Conservation (phyloP, 129 eudicot species). For the Smallanthus sonchifolius region DNA sequence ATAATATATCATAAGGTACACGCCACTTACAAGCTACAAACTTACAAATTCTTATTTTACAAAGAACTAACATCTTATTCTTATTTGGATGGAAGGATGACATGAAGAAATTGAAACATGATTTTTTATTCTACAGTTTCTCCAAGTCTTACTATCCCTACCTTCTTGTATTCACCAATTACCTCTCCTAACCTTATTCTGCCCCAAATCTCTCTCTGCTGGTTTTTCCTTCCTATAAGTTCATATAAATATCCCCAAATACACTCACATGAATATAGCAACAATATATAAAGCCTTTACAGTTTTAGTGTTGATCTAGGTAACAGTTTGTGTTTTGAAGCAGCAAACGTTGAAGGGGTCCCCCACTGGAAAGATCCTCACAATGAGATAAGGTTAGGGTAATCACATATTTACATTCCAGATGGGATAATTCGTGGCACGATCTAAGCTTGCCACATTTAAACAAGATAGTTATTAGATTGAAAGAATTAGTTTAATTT, state of each 20-base stretch:
- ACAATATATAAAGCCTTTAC: not conserved
- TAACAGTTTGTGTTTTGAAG: not conserved
- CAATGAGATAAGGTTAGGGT: not conserved
- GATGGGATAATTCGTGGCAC: not conserved
- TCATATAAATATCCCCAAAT: not conserved
- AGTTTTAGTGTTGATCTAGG: not conserved
- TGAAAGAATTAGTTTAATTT: not conserved
- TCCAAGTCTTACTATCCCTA: not conserved
- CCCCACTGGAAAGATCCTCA: not conserved
- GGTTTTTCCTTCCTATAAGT: not conserved
- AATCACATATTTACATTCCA: conserved; percentile 3
- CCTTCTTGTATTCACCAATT: not conserved
- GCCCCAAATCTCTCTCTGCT: not conserved
- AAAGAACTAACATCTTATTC: not conserved
- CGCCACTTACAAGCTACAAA: not conserved
- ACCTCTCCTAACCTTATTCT: conserved; percentile 1
- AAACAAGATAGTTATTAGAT: not conserved
- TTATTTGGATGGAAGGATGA: not conserved
- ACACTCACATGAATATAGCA: not conserved
- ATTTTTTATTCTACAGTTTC: not conserved
- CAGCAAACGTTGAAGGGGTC: not conserved
- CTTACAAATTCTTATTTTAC: not conserved
- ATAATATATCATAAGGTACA: not conserved
- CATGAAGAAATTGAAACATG: not conserved
- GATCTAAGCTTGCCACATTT: not conserved